These are phyloP conservation scores for Penicillium arizonense DNA, from an alignment of 495 filamentous ascomycete species.

Conservation along the genomic window DNA sequence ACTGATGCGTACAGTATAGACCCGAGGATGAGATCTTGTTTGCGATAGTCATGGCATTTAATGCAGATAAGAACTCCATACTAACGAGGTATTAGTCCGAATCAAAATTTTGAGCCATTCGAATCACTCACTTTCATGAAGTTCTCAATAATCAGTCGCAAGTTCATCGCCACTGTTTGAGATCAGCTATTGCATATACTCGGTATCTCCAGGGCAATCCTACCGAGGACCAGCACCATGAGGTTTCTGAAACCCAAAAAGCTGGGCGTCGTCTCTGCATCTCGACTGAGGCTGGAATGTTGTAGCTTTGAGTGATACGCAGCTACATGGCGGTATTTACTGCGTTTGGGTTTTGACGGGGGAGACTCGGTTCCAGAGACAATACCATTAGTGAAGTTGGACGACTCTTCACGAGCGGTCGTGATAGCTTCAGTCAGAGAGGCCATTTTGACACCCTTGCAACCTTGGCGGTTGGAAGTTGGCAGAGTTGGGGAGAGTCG, in stretches of 20 bases:
- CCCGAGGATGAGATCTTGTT: slow-evolving; percentile 73
- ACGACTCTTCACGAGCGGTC: slow-evolving; percentile 12
- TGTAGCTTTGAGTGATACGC: slow-evolving; percentile 71
- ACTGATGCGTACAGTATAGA: slow-evolving; percentile 77
- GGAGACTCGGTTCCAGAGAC: slow-evolving; percentile 5
- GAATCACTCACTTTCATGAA: slow-evolving; percentile 73
- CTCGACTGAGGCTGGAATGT: slow-evolving; percentile 83
- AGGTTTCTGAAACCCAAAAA: slow-evolving; percentile 94
- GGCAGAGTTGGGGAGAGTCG: not conserved
- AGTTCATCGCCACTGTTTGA: slow-evolving; percentile 77
- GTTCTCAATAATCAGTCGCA: slow-evolving; percentile 93
- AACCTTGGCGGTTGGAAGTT: not conserved
- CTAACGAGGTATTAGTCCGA: slow-evolving; percentile 37
- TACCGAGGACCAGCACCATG: slow-evolving; percentile 91
- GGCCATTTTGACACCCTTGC: slow-evolving; percentile 12
- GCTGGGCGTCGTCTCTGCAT: slow-evolving; percentile 68
- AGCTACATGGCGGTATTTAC: slow-evolving; percentile 83
- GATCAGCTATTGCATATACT: slow-evolving; percentile 12
- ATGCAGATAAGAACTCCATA: slow-evolving; percentile 94
- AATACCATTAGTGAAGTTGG: slow-evolving; percentile 5
- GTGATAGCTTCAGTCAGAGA: slow-evolving; percentile 16
- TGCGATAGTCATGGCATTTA: slow-evolving; percentile 82
- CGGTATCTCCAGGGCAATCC: slow-evolving; percentile 2
- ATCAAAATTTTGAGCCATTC: not conserved
- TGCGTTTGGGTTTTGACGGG: slow-evolving; percentile 23